Evolutionary conservation across 2,329 filamentous ascomycete genomes (phyloP).

Genomic region (Bipolaris cookei): DNA sequence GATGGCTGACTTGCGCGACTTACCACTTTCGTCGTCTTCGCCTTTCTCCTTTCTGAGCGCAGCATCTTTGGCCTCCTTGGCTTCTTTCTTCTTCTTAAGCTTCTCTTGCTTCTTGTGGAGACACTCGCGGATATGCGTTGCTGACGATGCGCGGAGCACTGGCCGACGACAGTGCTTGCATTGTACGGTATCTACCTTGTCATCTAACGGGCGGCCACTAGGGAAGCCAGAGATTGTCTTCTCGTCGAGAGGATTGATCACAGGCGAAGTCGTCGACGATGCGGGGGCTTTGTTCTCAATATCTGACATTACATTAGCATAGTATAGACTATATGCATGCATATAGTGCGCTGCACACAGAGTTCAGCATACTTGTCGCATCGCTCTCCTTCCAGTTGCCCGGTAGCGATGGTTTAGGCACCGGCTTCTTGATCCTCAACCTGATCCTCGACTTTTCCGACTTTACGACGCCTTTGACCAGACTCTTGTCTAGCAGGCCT

Average conservation of each 20-base stretch:
- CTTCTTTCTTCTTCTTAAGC: conserved; percentile 66
- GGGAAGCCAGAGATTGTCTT: conserved; percentile 78
- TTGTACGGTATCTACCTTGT: conserved; percentile 74
- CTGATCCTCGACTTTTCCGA: conserved; percentile 52
- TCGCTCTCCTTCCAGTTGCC: conserved; percentile 75
- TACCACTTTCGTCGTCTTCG: conserved; percentile 51
- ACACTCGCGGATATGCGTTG: conserved; percentile 82
- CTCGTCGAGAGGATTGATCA: conserved; percentile 71
- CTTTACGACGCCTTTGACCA: conserved; percentile 44
- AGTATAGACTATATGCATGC: background rate
- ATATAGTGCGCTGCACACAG: background rate
- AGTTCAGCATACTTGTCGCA: conserved; percentile 61
- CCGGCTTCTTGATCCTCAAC: conserved; percentile 63
- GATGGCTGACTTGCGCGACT: conserved; percentile 50
- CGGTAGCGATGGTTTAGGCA: conserved; percentile 68
- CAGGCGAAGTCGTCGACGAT: conserved; percentile 39
- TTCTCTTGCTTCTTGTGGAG: conserved; percentile 79
- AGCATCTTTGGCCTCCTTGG: conserved; percentile 62
- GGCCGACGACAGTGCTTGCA: conserved; percentile 97
- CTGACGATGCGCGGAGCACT: conserved; percentile 75
- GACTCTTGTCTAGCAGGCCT: conserved; percentile 37
- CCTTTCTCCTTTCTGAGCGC: conserved; percentile 56
- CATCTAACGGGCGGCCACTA: conserved; percentile 80
- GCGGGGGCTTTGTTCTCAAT: conserved; percentile 36
- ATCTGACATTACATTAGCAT: conserved; percentile 24